Evolutionary conservation across 768 basidiomycete genomes (phyloP).

Genomic region (Rubroboletus pulcherrimus): DNA sequence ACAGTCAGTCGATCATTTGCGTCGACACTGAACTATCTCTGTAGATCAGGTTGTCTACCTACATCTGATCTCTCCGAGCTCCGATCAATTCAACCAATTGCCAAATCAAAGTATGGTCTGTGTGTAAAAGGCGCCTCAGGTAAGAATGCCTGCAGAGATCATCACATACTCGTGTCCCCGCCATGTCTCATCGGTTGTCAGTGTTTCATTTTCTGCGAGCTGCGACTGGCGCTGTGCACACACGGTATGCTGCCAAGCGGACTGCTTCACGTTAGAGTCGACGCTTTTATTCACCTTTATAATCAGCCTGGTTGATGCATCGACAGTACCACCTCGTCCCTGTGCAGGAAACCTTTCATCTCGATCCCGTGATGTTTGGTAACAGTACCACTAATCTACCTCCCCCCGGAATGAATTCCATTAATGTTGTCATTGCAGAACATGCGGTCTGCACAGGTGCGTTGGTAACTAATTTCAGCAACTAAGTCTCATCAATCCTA

Average conservation of each 20-base stretch:
- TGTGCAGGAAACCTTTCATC: neutral
- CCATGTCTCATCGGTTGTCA: neutral
- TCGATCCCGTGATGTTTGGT: neutral
- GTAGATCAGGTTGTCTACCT: neutral
- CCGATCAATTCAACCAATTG: neutral
- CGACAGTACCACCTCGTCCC: too few relatives aligned
- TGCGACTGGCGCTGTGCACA: neutral
- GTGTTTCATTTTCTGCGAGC: neutral
- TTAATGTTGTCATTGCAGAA: conserved; percentile 15
- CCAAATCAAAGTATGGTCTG: neutral
- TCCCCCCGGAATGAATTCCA: neutral
- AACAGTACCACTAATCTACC: neutral
- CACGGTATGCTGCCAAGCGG: neutral
- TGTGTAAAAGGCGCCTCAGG: neutral
- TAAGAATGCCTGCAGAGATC: neutral
- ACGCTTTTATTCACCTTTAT: neutral
- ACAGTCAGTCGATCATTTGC: neutral
- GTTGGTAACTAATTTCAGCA: neutral
- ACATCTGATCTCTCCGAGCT: neutral
- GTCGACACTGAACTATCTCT: neutral
- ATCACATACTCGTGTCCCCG: neutral
- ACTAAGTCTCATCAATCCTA: neutral
- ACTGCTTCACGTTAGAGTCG: neutral
- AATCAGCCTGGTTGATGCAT: neutral
- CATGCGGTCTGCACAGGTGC: conserved; percentile 10